These are phyloP conservation scores for Scutellaria minor DNA, from an alignment of 257 asterid species.

Conservation along the genomic window DNA sequence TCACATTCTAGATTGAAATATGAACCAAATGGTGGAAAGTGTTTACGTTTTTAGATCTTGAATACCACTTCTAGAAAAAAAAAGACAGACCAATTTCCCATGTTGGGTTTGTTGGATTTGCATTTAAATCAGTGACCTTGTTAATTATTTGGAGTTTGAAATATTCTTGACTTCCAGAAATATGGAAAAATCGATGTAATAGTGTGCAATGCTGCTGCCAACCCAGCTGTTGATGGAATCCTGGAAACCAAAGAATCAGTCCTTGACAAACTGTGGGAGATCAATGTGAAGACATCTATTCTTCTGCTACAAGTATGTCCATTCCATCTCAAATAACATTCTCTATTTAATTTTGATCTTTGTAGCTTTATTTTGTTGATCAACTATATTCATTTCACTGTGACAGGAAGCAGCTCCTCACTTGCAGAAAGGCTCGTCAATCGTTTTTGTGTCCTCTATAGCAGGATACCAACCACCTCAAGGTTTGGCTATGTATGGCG, in stretches of 20 bases:
- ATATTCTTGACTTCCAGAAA: slow-evolving; percentile 52
- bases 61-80: background rate
- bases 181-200: slow-evolving; percentile 80
- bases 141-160: background rate
- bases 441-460: slow-evolving; percentile 68
- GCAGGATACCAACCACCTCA: slow-evolving; percentile 64
- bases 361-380: slow-evolving; percentile 21
- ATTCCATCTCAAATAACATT: background rate
- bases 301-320: slow-evolving; percentile 79
- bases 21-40: background rate
- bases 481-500: slow-evolving; percentile 85
- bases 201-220: slow-evolving; percentile 95
- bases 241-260: slow-evolving; percentile 74
- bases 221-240: slow-evolving; percentile 70
- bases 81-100: background rate
- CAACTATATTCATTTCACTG: background rate
- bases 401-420: slow-evolving; percentile 79
- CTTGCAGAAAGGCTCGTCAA: slow-evolving; percentile 75
- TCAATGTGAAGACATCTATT: slow-evolving; percentile 79
- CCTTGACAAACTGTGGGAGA: slow-evolving; percentile 95
- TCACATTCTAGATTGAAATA: background rate
- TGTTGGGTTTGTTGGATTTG: slow-evolving; percentile 11
- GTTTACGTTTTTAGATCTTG: background rate
- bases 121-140: background rate
- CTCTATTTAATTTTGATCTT: background rate